A percentile compares a stretch with the other conserved stretches of the same genome.
These are phyloP conservation scores for Perkinsus chesapeaki DNA, from an alignment of 169 alveolate genomes.

Conservation along the genomic window DNA sequence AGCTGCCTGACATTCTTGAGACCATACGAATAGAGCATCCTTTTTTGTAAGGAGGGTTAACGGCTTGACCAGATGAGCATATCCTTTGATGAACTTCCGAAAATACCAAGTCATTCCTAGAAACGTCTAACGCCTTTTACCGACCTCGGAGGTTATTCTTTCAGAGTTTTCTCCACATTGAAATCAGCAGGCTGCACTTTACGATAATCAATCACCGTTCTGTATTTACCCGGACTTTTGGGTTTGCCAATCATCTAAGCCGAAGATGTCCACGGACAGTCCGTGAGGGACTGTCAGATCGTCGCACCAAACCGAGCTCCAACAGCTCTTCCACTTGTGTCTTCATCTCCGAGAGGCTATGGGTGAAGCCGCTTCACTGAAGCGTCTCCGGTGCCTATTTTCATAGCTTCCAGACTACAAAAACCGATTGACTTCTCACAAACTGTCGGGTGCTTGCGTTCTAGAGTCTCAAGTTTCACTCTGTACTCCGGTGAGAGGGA, in stretches of 20 bases:
- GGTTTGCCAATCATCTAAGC: neutral
- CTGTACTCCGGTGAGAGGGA: neutral
- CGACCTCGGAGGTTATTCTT: no score
- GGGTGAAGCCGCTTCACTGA: neutral
- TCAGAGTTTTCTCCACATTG: no score
- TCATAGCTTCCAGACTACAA: neutral
- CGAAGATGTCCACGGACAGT: neutral
- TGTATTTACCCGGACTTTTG: neutral
- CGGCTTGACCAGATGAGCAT: no score
- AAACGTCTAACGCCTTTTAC: no score
- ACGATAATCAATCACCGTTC: neutral
- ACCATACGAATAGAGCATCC: no score
- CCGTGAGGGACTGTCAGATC: no score
- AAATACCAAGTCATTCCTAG: no score
- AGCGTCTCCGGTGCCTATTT: neutral
- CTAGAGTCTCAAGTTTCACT: neutral
- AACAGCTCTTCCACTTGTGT: neutral
- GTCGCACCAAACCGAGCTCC: neutral
- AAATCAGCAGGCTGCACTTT: no score
- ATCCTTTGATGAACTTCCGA: no score
- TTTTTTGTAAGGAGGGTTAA: no score
- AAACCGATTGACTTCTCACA: neutral
- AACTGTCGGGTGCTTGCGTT: neutral
- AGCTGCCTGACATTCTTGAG: no score
- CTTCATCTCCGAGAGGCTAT: neutral